Percentiles rank a stretch among this genome's conserved stretches.
Conservation (phyloP, 371 early-diverging fungal genomes). For the Mucor velutinosus region DNA sequence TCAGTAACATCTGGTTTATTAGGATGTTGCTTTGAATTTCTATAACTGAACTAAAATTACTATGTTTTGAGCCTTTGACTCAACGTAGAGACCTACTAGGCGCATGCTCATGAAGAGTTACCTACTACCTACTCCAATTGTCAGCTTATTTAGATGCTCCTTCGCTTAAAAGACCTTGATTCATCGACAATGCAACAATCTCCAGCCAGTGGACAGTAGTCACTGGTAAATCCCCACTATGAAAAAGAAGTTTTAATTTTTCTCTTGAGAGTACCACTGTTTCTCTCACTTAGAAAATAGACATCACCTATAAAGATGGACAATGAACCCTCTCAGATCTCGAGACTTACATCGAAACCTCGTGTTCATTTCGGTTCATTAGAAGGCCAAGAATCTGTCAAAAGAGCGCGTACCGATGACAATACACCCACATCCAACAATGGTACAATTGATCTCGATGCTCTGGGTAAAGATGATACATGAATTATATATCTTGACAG, state of each 20-base stretch:
- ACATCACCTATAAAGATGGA: constrained; percentile 10
- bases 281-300: neutral
- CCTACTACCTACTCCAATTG: too few relatives aligned
- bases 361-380: constrained; percentile 53
- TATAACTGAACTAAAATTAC: too few relatives aligned
- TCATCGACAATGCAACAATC: neutral
- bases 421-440: constrained; percentile 11
- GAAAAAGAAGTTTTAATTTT: neutral
- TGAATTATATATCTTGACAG: neutral
- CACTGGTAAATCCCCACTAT: neutral
- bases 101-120: too few relatives aligned
- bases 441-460: constrained; percentile 48
- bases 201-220: neutral
- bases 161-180: neutral
- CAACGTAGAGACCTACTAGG: too few relatives aligned
- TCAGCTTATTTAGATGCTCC: too few relatives aligned
- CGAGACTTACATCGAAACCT: constrained; percentile 38
- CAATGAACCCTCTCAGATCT: constrained; percentile 22
- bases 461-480: constrained; percentile 31
- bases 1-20: too few relatives aligned
- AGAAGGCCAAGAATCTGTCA: constrained; percentile 41
- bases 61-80: too few relatives aligned
- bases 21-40: too few relatives aligned
- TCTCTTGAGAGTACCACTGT: neutral
- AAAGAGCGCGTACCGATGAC: constrained; percentile 32